Conservation (phyloP, 2,329 filamentous ascomycete genomes). For the Trichoderma semiorbis region DNA sequence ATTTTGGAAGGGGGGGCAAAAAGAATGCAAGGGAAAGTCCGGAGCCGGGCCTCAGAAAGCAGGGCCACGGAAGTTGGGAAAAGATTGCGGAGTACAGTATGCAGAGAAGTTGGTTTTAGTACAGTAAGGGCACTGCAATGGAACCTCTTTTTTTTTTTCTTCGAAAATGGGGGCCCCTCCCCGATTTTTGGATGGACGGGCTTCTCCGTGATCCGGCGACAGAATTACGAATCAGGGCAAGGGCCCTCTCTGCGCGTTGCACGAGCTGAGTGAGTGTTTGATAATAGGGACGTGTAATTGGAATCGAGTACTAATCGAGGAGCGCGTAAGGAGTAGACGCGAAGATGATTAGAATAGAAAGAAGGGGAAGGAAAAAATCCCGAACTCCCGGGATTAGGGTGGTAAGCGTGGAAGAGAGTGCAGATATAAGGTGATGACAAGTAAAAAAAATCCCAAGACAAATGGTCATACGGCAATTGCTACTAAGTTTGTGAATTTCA, state of each 20-base stretch:
- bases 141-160: background rate
- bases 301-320: background rate
- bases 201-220: background rate
- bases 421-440: background rate
- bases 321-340: background rate
- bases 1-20: background rate
- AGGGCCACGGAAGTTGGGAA: background rate
- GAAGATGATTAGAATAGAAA: background rate
- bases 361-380: background rate
- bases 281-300: background rate
- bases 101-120: background rate
- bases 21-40: background rate
- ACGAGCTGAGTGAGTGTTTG: background rate
- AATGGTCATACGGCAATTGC: background rate
- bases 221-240: background rate
- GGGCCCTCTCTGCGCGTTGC: background rate
- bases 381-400: constrained; percentile 7
- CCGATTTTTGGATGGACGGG: background rate
- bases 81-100: background rate
- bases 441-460: background rate
- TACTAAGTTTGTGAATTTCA: background rate
- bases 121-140: background rate
- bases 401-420: background rate
- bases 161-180: background rate
- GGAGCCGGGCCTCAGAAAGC: constrained; percentile 1